Evolutionary conservation across 140 eudicot species (phyloP).

Genomic region (Senecio squalidus): DNA sequence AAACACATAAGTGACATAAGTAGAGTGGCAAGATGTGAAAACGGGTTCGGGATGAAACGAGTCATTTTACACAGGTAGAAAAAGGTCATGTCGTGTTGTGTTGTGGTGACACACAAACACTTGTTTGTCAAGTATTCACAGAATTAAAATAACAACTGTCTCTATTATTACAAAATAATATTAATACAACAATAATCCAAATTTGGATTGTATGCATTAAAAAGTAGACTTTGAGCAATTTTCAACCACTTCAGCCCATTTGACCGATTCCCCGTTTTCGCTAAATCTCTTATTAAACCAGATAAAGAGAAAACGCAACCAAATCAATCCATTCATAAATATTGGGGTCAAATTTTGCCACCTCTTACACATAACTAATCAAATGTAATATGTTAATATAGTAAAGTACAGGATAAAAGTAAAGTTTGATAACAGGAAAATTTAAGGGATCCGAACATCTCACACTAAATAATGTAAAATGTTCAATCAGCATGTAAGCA

Average conservation of each 20-base stretch:
- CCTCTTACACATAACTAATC: background rate
- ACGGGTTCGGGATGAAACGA: too few relatives aligned
- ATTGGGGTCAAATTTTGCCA: background rate
- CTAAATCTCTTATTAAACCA: background rate
- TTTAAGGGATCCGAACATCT: constrained; percentile 11
- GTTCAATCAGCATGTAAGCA: constrained; percentile 23
- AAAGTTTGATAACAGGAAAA: constrained; percentile 4
- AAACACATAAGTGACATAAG: background rate
- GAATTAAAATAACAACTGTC: too few relatives aligned
- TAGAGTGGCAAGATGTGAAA: too few relatives aligned
- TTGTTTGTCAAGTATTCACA: too few relatives aligned
- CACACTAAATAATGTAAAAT: constrained; percentile 10
- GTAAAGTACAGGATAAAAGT: constrained; percentile 22
- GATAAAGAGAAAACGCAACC: background rate
- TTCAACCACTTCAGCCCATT: background rate
- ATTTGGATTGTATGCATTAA: background rate
- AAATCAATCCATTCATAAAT: background rate
- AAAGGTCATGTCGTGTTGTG: too few relatives aligned
- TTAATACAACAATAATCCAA: too few relatives aligned
- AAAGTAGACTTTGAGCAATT: background rate
- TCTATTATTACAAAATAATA: too few relatives aligned
- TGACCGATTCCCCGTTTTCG: background rate
- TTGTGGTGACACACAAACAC: too few relatives aligned
- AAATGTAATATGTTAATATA: background rate
- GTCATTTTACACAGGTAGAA: too few relatives aligned